Evolutionary conservation across 1,284 basidiomycete species (phyloP), one percentile per base, ranked within the genome.

Genomic region (Pterula multifida): DNA sequence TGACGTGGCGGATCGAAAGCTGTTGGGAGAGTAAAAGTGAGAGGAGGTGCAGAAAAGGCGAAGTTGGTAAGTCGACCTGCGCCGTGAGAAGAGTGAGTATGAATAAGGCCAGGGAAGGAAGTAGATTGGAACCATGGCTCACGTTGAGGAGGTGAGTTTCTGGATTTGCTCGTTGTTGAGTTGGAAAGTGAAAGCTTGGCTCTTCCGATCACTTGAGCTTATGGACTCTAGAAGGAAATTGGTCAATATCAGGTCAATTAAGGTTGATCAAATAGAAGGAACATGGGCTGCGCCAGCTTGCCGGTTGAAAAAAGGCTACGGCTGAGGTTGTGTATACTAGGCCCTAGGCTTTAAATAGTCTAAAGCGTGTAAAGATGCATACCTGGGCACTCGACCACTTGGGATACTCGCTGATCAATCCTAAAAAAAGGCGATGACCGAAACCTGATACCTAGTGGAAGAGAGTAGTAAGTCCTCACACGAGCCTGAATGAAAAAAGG

Each of bases 21-120:
- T 65, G 6, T 68, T 68, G 42, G 69, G 61, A 52, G 73, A 68
- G 61, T 87, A 91, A 65, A 86, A 89, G n/a, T 81, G 73, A 28
- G 89, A 91, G 1, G 90, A 93, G 0, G 94, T 93, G 68, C 91
- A 95, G 67, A 92, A 96, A 6, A 97, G 67, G 21, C 93, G 85
- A 24, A 97, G 71, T 63, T 91, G 88, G 61, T 83, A 85, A 57
- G 76, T 81, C 15, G 78, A 64, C 28, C 86, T 90, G 52, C 3
- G 24, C 3, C 9, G 9, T 42, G 17, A 19, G 9, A 17, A 42
- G 39, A 9, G n/a, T 42, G 39, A 42, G 39, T n/a, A 35, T 42
- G 39, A 22, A 42, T 9, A 15, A 15, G 28, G 28, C 15, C 6
- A 6, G 28, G 6, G 28, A 6, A 6, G 9, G 39, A 17, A 4